Conservation (phyloP, 768 basidiomycete genomes). For the Leccinellum rugosiceps region DNA sequence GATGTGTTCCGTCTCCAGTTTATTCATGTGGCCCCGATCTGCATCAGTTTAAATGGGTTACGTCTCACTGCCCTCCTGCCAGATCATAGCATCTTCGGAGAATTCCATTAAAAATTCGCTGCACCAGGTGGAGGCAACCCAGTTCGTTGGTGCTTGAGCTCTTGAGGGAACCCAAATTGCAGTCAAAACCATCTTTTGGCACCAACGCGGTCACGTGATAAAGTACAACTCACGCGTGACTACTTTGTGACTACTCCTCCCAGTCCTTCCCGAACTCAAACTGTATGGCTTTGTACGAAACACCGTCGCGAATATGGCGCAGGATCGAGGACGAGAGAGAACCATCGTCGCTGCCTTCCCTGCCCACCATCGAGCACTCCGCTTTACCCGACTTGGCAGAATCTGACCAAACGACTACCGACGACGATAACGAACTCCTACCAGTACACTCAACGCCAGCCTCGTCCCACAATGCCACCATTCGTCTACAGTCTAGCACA, state of each 20-base stretch:
- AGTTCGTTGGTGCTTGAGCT: no score
- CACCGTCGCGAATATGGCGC: constrained; percentile 82
- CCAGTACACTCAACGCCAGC: constrained; percentile 71
- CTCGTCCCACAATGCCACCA: constrained; percentile 47
- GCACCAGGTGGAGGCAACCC: no score
- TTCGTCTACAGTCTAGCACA: constrained; percentile 51
- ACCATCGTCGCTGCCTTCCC: constrained; percentile 79
- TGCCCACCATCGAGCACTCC: constrained; percentile 70
- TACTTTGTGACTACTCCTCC: neutral
- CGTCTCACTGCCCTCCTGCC: no score
- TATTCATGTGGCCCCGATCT: no score
- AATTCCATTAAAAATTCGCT: no score
- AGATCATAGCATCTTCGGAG: no score
- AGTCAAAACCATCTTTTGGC: no score
- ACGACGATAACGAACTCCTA: constrained; percentile 42
- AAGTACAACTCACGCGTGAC: constrained; percentile 19
- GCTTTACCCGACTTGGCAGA: constrained; percentile 35
- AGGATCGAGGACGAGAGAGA: constrained; percentile 77
- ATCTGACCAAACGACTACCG: constrained; percentile 35
- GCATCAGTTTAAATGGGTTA: no score
- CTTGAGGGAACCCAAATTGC: no score
- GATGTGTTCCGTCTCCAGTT: no score
- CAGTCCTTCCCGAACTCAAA: no score
- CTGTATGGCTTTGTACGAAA: constrained; percentile 56
- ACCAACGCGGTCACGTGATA: constrained; percentile 27